Conservation (phyloP, 352 stramenopile genomes). For the Pythium diclinum region DNA sequence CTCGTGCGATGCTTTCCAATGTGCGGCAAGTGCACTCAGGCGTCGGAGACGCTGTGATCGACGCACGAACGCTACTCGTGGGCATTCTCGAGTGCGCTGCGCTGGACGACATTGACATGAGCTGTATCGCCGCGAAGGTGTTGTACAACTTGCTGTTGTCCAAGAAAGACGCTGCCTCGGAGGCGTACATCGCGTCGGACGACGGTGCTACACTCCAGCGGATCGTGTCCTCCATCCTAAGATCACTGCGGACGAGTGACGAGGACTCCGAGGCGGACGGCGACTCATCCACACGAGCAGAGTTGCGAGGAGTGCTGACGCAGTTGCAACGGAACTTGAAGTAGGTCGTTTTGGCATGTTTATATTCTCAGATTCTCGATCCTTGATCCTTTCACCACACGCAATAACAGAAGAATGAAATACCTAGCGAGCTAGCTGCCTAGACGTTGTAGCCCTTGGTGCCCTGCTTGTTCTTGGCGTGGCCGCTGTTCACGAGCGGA, state of each 20-base stretch:
- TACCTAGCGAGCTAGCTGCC: background rate
- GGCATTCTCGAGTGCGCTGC: constrained; percentile 56
- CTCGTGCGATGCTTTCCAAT: constrained; percentile 33
- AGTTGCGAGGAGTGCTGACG: constrained; percentile 43
- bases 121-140: constrained; percentile 73
- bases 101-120: constrained; percentile 65
- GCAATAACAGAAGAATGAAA: background rate
- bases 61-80: constrained; percentile 44
- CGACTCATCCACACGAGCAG: constrained; percentile 13
- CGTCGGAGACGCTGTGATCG: constrained; percentile 22
- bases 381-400: background rate
- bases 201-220: constrained; percentile 24
- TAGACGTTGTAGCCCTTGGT: constrained; percentile 28
- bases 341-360: background rate
- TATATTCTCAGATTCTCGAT: background rate
- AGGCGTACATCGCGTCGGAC: background rate
- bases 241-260: constrained; percentile 24
- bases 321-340: constrained; percentile 41
- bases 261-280: constrained; percentile 18
- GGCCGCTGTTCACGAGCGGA: constrained; percentile 36
- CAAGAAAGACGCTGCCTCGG: constrained; percentile 10
- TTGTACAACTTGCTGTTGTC: constrained; percentile 79
- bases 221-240: constrained; percentile 33
- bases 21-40: constrained; percentile 24
- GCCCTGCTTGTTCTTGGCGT: constrained; percentile 2